Percentiles rank a stretch among this genome's conserved stretches.
Evolutionary conservation across 768 basidiomycete genomes (phyloP).

Genomic region (Auriculariales sp.): DNA sequence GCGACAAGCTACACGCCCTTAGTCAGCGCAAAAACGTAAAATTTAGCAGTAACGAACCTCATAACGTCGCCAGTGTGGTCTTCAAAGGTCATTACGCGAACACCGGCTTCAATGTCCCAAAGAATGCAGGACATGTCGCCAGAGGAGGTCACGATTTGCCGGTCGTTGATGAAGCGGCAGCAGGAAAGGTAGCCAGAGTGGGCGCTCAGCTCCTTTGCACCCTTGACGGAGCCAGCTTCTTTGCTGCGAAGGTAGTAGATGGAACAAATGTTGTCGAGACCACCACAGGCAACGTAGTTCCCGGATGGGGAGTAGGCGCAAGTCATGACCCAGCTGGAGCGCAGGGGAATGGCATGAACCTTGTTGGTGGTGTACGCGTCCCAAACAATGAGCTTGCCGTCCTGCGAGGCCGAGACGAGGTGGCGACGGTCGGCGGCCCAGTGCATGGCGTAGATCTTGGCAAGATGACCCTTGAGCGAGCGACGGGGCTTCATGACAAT

Average conservation of each 20-base stretch:
- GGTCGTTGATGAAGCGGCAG: constrained; percentile 96
- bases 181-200: constrained; percentile 97
- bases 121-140: constrained; percentile 99
- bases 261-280: constrained; percentile 97
- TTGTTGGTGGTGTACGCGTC: constrained; percentile 99
- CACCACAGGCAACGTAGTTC: constrained; percentile 95
- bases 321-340: constrained; percentile 99
- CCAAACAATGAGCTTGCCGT: constrained; percentile 99
- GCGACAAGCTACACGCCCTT: constrained; percentile 51
- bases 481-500: constrained; percentile 95
- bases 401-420: constrained; percentile 98
- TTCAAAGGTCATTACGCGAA: constrained; percentile 94
- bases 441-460: constrained; percentile 99
- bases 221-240: constrained; percentile 65
- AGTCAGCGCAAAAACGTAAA: constrained; percentile 10
- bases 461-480: constrained; percentile 90
- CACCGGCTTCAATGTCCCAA: constrained; percentile 98
- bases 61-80: constrained; percentile 99
- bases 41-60: constrained; percentile 53
- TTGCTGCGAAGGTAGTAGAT: constrained; percentile 90
- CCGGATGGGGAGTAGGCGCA: constrained; percentile 97
- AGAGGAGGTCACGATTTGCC: constrained; percentile 94
- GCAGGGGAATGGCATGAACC: constrained; percentile 95
- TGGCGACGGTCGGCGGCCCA: constrained; percentile 97
- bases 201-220: constrained; percentile 88